Evolutionary conservation across 148 eudicot genomes (phyloP).

Genomic region (Rhododendron ferrugineum): DNA sequence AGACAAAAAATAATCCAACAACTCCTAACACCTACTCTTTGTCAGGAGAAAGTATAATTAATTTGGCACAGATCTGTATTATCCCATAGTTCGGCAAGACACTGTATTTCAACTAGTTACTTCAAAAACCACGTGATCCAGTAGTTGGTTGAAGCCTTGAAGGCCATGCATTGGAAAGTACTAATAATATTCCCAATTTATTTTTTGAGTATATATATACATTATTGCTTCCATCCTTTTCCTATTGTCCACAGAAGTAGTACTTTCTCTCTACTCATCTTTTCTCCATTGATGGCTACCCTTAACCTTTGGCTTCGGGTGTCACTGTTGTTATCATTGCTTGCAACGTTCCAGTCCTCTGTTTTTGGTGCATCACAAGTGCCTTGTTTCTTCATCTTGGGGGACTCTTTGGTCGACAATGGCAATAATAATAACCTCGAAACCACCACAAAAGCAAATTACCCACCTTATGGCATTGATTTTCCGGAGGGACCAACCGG

Average conservation of each 20-base stretch:
- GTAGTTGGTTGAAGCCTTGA: too few relatives aligned
- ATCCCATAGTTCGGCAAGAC: too few relatives aligned
- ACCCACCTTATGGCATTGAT: slow-evolving; percentile 51
- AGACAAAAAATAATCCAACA: too few relatives aligned
- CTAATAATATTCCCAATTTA: too few relatives aligned
- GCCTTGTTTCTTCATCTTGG: slow-evolving; percentile 40
- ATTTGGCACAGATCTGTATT: too few relatives aligned
- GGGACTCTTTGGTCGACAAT: slow-evolving; percentile 42
- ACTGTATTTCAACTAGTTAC: too few relatives aligned
- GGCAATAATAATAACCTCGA: slow-evolving; percentile 45
- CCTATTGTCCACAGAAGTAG: neutral
- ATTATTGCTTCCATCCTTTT: neutral
- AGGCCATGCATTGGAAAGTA: too few relatives aligned
- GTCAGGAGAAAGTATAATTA: too few relatives aligned
- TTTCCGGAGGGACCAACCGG: slow-evolving; percentile 37
- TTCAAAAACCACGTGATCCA: too few relatives aligned
- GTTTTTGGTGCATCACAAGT: slow-evolving; percentile 17
- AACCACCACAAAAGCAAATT: slow-evolving; percentile 28
- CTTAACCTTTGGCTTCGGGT: neutral
- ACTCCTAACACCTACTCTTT: too few relatives aligned
- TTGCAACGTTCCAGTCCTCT: neutral
- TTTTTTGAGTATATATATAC: too few relatives aligned
- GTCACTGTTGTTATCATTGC: neutral
- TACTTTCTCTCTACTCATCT: neutral
- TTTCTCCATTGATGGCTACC: neutral